phyloP scores from a whole-genome alignment of 495 filamentous ascomycete genomes.

The Podospora pseudoanserina region DNA sequence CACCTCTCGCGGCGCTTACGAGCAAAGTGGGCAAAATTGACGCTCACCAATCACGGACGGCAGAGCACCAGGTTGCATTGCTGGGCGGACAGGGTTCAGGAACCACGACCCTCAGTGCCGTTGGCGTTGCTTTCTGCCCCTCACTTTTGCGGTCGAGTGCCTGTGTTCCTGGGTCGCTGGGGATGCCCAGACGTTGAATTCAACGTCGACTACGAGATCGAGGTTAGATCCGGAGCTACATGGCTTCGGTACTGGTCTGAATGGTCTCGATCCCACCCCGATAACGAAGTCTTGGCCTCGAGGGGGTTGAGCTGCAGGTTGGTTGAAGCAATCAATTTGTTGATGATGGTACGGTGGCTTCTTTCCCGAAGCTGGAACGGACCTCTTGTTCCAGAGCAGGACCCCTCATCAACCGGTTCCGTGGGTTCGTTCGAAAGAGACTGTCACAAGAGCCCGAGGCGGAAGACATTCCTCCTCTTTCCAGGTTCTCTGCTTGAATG shows the following conservation, averaged over 20 bases:
- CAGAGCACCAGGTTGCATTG: background rate
- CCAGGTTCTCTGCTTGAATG: slow-evolving; percentile 4
- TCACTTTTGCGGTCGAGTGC: background rate
- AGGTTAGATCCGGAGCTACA: background rate
- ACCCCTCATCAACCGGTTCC: slow-evolving; percentile 3
- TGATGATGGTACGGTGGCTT: slow-evolving; percentile 1
- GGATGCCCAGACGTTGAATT: slow-evolving; percentile 4
- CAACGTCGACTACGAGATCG: slow-evolving; percentile 1
- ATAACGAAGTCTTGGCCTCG: background rate
- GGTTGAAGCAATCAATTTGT: background rate
- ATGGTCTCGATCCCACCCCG: background rate
- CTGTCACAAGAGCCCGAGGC: background rate
- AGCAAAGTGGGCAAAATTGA: slow-evolving; percentile 3
- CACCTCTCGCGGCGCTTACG: background rate
- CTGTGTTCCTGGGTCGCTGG: background rate
- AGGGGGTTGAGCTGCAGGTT: background rate
- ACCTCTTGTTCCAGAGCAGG: background rate
- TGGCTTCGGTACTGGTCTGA: background rate
- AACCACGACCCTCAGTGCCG: background rate
- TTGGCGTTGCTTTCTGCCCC: background rate
- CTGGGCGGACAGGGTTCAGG: background rate
- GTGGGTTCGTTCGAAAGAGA: slow-evolving; percentile 4
- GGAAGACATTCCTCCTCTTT: background rate
- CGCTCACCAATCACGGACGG: background rate
- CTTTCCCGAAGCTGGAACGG: slow-evolving; percentile 3